Evolutionary conservation across 331 rosid species (phyloP).

Genomic region (Arachis monticola): DNA sequence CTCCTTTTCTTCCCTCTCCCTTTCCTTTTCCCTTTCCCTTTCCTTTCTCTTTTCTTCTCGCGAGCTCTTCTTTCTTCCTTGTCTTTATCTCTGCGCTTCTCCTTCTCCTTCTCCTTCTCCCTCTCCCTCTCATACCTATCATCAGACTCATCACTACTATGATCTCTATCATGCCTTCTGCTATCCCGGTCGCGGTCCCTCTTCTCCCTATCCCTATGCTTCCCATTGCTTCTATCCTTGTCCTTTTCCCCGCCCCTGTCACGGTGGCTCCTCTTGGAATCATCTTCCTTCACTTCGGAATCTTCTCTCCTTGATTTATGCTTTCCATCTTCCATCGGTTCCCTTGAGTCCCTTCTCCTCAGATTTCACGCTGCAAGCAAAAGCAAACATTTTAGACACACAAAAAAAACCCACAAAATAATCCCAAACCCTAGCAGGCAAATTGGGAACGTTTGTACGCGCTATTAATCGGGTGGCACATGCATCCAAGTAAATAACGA

Average conservation of each 20-base stretch:
- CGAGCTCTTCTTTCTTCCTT: conserved; percentile 46
- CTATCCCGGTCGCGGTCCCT: conserved; percentile 62
- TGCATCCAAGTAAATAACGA: too few species aligned
- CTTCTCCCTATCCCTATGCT: conserved; percentile 64
- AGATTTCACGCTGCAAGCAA: background rate
- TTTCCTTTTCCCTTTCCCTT: conserved; percentile 43
- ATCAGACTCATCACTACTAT: conserved; percentile 57
- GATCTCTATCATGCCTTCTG: conserved; percentile 56
- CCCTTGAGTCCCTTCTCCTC: conserved; percentile 31
- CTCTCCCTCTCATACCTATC: conserved; percentile 46
- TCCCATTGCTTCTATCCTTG: conserved; percentile 61
- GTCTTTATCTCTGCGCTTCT: conserved; percentile 52
- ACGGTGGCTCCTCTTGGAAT: conserved; percentile 67
- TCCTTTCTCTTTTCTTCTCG: conserved; percentile 62
- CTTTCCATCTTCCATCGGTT: conserved; percentile 63
- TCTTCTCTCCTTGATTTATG: conserved; percentile 65
- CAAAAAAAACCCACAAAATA: background rate
- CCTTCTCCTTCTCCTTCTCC: conserved; percentile 58
- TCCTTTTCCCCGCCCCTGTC: conserved; percentile 43
- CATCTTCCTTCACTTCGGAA: conserved; percentile 55
- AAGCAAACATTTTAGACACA: background rate
- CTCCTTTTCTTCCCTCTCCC: conserved; percentile 31
- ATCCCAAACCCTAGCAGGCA: background rate
- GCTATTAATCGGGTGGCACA: too few species aligned
- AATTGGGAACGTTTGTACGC: background rate